Conservation (phyloP, 2,329 filamentous ascomycete genomes). For the Penicillium capsulatum region DNA sequence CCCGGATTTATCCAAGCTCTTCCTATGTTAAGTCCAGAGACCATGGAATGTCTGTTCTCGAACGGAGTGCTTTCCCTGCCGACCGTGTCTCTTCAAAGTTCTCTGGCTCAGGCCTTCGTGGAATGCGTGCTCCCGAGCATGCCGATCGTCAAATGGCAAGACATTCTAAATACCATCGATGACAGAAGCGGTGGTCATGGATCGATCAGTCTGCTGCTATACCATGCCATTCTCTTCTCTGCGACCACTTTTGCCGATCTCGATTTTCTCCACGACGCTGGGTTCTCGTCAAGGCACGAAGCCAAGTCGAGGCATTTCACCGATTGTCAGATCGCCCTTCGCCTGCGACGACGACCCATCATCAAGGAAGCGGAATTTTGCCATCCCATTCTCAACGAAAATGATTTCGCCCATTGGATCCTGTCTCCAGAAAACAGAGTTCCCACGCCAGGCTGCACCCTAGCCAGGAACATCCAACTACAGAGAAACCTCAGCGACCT, state of each 20-base stretch:
- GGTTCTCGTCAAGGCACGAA: conserved; percentile 68
- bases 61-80: conserved; percentile 77
- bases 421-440: conserved; percentile 2
- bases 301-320: conserved; percentile 69
- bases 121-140: conserved; percentile 86
- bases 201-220: conserved; percentile 67
- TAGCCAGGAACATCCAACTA: conserved; percentile 1
- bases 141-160: conserved; percentile 65
- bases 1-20: conserved; percentile 14
- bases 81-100: conserved; percentile 61
- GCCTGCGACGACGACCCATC: conserved; percentile 11
- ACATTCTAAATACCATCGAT: conserved; percentile 50
- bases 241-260: conserved; percentile 74
- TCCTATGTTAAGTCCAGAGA: conserved; percentile 7
- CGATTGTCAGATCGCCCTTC: conserved; percentile 12
- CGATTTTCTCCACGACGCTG: too few species aligned
- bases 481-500: conserved; percentile 9
- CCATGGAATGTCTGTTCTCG: conserved; percentile 59
- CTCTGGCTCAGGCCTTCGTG: conserved; percentile 69
- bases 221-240: conserved; percentile 85
- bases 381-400: conserved; percentile 11
- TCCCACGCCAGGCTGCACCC: not conserved
- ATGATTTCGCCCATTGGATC: conserved; percentile 10
- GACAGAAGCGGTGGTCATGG: conserved; percentile 56
- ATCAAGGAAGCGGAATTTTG: conserved; percentile 9